Evolutionary conservation across 208 protist genomes (phyloP), one percentile per base, ranked within the genome.

Genomic region (Acanthamoeba triangularis): DNA sequence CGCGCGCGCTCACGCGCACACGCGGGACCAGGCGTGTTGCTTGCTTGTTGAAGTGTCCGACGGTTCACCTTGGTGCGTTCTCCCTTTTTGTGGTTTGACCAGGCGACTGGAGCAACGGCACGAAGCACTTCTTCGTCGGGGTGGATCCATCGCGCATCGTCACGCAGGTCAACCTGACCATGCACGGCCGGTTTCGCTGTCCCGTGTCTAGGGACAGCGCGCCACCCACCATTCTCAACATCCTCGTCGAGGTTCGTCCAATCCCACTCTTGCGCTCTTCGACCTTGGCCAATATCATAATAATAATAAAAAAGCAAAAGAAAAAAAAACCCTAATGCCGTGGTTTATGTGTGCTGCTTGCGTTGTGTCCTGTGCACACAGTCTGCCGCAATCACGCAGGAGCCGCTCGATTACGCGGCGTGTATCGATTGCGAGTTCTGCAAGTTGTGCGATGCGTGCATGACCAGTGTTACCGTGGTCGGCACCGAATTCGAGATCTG

Each of bases 141-240:
- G 91, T 94, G 30, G 52, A 56, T n/a, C 47, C 74, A 13, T 47
- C 74, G 28, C 69, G 72, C n/a, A 23, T 94, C 20, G 91, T 94
- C 30, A 65, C 52, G 47, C 91, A 94, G 69, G 49, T 94, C 91
- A 94, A 94, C 37, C 35, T 94, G 18, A 94, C 91, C 56, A 85
- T 94, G 91, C 54, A 85, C 54, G 91, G 91, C 2, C 63, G 91
- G 5, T 94, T 94, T 41, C 63, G 56, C 63, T 94, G 91, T 30
- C 47, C 47, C 30, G 18, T 65, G 18, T 35, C 69, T 10, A 54
- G 13, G 3, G 11, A 78, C 23, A 25, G 37, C 37, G 76, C 61
- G 7, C 54, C 54, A 20, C 88, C 88, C 37, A 93, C 88, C 44
- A 93, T 93, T n/a, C 65, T 93, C 88, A 93, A 69, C 65, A 78